Conservation (phyloP, 2,329 filamentous ascomycete genomes). For the Leptographium flavum region DNA sequence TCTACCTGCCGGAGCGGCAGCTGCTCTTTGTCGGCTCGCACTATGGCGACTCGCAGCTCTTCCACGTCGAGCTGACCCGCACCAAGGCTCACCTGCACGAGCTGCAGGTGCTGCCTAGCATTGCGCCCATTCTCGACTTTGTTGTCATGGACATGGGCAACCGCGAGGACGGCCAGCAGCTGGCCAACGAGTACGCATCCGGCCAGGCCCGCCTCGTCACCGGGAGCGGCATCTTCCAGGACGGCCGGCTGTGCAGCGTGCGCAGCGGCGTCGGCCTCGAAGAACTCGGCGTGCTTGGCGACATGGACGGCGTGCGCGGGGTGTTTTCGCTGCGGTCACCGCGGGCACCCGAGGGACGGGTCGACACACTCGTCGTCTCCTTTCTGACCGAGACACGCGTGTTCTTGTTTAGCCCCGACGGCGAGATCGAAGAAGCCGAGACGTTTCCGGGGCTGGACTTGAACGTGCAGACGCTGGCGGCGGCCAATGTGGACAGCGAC, state of each 20-base stretch:
- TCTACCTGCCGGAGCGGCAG: constrained; percentile 60
- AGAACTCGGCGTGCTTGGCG: constrained; percentile 67
- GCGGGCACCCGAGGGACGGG: constrained; percentile 17
- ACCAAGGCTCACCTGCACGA: constrained; percentile 30
- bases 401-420: constrained; percentile 60
- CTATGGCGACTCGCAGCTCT: constrained; percentile 79
- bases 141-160: constrained; percentile 93
- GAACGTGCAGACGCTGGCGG: constrained; percentile 57
- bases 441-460: constrained; percentile 56
- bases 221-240: constrained; percentile 77
- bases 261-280: constrained; percentile 88
- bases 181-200: constrained; percentile 80
- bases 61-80: constrained; percentile 44
- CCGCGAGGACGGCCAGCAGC: constrained; percentile 58
- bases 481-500: constrained; percentile 38
- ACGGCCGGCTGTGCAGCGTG: constrained; percentile 79
- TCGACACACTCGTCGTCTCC: constrained; percentile 65
- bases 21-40: constrained; percentile 82
- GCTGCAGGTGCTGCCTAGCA: constrained; percentile 65
- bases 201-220: constrained; percentile 89
- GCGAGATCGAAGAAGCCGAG: constrained; percentile 78
- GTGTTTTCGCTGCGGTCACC: constrained; percentile 52
- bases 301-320: constrained; percentile 59
- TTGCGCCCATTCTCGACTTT: constrained; percentile 84
- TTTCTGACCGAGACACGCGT: constrained; percentile 73